Evolutionary conservation across 2,329 filamentous ascomycete genomes (phyloP).

Genomic region (Apiospora malaysiana): DNA sequence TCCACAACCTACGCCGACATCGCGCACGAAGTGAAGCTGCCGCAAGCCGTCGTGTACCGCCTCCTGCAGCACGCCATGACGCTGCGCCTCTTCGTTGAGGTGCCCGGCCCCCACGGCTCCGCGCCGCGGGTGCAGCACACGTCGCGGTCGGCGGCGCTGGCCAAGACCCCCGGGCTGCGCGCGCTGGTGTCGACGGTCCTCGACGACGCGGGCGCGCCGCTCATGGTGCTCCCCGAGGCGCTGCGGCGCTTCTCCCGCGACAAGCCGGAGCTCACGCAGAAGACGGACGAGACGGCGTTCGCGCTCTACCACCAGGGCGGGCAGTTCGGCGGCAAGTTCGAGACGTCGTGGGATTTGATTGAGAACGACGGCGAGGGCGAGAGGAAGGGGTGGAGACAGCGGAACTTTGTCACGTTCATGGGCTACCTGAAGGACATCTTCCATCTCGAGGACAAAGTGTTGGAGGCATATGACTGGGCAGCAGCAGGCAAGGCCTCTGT

Average conservation of each 20-base stretch:
- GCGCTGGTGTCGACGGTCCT: constrained; percentile 45
- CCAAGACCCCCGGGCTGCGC: constrained; percentile 39
- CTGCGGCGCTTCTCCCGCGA: constrained; percentile 41
- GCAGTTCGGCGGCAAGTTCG: constrained; percentile 36
- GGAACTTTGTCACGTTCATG: constrained; percentile 49
- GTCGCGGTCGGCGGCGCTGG: constrained; percentile 46
- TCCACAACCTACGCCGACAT: constrained; percentile 50
- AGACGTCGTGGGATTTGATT: constrained; percentile 46
- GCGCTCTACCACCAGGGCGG: constrained; percentile 42
- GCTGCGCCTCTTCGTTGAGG: constrained; percentile 44
- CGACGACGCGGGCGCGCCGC: constrained; percentile 45
- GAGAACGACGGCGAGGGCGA: constrained; percentile 49
- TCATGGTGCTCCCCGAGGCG: constrained; percentile 42
- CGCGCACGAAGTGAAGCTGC: constrained; percentile 44
- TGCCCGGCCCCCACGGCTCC: constrained; percentile 27
- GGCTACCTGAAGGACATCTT: constrained; percentile 47
- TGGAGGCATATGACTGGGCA: constrained; percentile 45
- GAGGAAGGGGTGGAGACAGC: constrained; percentile 44
- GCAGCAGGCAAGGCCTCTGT: constrained; percentile 42
- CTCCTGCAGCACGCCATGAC: constrained; percentile 47
- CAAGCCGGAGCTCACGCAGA: constrained; percentile 38
- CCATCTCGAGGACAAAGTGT: constrained; percentile 42
- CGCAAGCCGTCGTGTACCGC: constrained; percentile 45
- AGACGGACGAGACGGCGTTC: constrained; percentile 45
- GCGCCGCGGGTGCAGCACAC: constrained; percentile 41